Conservation (phyloP, 371 early-diverging fungal genomes). For the Syncephalastrum sp. region DNA sequence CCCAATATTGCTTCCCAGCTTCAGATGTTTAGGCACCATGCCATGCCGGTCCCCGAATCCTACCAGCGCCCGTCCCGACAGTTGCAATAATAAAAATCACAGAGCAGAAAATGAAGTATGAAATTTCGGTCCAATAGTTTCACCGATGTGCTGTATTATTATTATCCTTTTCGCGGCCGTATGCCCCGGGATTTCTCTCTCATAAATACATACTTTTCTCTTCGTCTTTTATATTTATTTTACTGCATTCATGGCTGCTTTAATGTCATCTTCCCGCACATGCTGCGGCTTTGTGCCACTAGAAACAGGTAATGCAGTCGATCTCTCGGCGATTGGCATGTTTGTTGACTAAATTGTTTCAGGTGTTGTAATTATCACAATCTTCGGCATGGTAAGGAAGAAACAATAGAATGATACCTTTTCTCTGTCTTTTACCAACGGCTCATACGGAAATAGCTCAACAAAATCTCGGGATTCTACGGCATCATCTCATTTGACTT, state of each 20-base stretch:
- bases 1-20: slow-evolving; percentile 34
- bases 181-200: background rate
- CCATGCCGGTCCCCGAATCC: slow-evolving; percentile 27
- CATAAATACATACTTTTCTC: background rate
- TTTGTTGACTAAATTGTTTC: slow-evolving; percentile 2
- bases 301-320: slow-evolving; percentile 28
- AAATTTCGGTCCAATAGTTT: background rate
- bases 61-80: slow-evolving; percentile 17
- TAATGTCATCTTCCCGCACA: slow-evolving; percentile 21
- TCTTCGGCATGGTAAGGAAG: slow-evolving; percentile 40
- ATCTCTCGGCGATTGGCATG: slow-evolving; percentile 3
- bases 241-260: slow-evolving; percentile 14
- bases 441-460: slow-evolving; percentile 20
- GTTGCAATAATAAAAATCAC: slow-evolving; percentile 3
- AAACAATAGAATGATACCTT: background rate
- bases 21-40: slow-evolving; percentile 32
- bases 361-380: slow-evolving; percentile 41
- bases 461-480: slow-evolving; percentile 46
- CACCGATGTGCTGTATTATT: background rate
- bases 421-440: background rate
- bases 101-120: background rate
- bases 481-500: slow-evolving; percentile 38
- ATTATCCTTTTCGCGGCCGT: slow-evolving; percentile 2
- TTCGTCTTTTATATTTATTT: slow-evolving; percentile 3
- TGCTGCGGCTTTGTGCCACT: slow-evolving; percentile 37